Evolutionary conservation across 2,329 filamentous ascomycete genomes (phyloP), one percentile per base, ranked within the genome.

Genomic region (Zelopaecilomyces penicillatus): DNA sequence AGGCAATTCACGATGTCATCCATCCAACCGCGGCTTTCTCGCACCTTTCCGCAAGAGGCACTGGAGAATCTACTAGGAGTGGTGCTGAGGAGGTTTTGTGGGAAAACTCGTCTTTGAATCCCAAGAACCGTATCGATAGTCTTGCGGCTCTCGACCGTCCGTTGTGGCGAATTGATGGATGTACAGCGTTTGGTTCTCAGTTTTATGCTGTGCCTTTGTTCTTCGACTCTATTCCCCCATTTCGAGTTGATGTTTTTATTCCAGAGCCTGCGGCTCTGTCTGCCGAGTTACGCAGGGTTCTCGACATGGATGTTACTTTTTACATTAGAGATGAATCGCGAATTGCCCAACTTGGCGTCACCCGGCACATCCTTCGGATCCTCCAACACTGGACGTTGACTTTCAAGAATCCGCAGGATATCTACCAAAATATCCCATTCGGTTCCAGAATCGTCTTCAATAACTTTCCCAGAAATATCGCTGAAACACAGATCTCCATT

Each of bases 71-170:
- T 12, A 36, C 30, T 5, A 8, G 43, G 31, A 34, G 27, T 19
- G n/a, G 44, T 12, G 43, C 39, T 19, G 42, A 33, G 33, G 42
- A 49, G 29, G 35, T 38, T 29, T 31, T 52, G 10, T 81, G 77
- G 77, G 56, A 60, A 9, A 48, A 57, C 3, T 80, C 76, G 5
- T 59, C 65, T 35, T 63, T 80, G 36, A 82, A 82, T 50, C 78
- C 77, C 6, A 78, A 76, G 57, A 81, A 80, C 53, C 69, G 77
- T 47, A 74, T 81, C 55, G 69, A 80, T 55, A 78, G 74, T 50
- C 68, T 82, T 11, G 68, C 66, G 3, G 58, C 64, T 6, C 67
- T 68, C 2, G 41, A 52, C 10, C 52, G 61, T 1, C 68, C 75
- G 2, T 58, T 75, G 6, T 82, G 78, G 77, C 69, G 74, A 31